Percentiles rank a stretch among this genome's conserved stretches.
Evolutionary conservation across 768 basidiomycete genomes (phyloP).

Genomic region (Boletus speciosus): DNA sequence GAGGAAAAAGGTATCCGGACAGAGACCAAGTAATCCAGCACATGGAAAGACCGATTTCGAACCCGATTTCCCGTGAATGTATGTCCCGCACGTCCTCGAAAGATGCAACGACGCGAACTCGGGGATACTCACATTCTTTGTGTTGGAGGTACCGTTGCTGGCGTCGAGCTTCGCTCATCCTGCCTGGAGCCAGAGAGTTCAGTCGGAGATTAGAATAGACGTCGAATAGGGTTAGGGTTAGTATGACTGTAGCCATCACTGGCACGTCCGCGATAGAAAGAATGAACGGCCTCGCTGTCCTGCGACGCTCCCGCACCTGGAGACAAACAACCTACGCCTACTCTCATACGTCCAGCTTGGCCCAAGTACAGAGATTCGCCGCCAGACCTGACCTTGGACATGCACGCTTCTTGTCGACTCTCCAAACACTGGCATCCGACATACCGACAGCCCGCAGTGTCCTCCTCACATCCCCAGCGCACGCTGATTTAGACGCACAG

Average conservation of each 20-base stretch:
- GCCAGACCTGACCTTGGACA: neutral
- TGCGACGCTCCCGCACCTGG: neutral
- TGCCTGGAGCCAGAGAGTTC: neutral
- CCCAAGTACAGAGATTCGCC: neutral
- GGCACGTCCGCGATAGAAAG: no score
- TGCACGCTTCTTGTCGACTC: neutral
- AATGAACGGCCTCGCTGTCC: neutral
- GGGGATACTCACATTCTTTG: conserved; percentile 19
- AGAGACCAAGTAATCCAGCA: conserved; percentile 13
- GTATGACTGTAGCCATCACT: no score
- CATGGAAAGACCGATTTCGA: conserved; percentile 1
- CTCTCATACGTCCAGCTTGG: neutral
- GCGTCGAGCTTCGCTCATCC: conserved; percentile 11
- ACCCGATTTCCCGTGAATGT: neutral
- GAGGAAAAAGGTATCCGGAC: conserved; percentile 8
- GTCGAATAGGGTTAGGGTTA: neutral
- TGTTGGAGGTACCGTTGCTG: conserved; percentile 17
- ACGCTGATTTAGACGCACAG: conserved; percentile 51
- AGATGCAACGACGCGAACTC: neutral
- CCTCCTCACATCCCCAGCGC: conserved; percentile 49
- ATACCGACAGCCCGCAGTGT: conserved; percentile 47
- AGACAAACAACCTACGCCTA: neutral
- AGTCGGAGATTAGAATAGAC: conserved; percentile 15
- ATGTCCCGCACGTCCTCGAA: neutral
- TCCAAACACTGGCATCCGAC: conserved; percentile 20